phyloP scores from a whole-genome alignment of 495 filamentous ascomycete genomes.

The Cercophora scortea region DNA sequence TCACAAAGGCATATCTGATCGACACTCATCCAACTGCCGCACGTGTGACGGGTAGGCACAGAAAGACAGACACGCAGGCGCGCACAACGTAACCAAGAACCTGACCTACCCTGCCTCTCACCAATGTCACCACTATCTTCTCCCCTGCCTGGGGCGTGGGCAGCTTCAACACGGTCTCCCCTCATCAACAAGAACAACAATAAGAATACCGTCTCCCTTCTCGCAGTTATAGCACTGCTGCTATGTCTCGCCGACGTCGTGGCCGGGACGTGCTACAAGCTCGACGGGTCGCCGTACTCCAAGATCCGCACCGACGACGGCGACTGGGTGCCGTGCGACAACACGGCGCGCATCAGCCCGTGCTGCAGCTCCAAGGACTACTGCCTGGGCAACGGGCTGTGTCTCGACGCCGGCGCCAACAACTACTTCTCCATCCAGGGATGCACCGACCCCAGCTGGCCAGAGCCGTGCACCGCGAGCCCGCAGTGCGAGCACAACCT shows the following conservation, averaged over 20 bases:
- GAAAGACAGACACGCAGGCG: no score
- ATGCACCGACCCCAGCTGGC: slow-evolving; percentile 13
- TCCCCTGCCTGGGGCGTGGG: neutral
- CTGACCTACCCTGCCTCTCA: no score
- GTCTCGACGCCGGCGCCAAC: slow-evolving; percentile 11
- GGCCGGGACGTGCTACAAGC: slow-evolving; percentile 1
- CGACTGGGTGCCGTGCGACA: slow-evolving; percentile 10
- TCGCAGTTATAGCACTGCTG: neutral
- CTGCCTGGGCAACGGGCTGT: slow-evolving; percentile 13
- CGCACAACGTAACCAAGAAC: no score
- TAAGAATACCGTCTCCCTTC: neutral
- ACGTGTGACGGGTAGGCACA: no score
- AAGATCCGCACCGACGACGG: slow-evolving; percentile 8
- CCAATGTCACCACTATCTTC: neutral
- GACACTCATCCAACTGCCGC: no score
- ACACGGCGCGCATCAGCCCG: slow-evolving; percentile 1
- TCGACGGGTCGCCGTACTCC: slow-evolving; percentile 1
- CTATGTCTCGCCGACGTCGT: neutral
- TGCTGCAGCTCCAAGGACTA: slow-evolving; percentile 14
- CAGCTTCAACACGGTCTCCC: neutral
- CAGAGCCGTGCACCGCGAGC: slow-evolving; percentile 2
- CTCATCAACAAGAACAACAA: neutral
- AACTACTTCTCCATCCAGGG: slow-evolving; percentile 14
- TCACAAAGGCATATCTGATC: no score
- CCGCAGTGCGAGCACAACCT: slow-evolving; percentile 4